Evolutionary conservation across 2,329 filamentous ascomycete genomes (phyloP), one percentile per base, ranked within the genome.

Genomic region (Colletotrichum sp.): DNA sequence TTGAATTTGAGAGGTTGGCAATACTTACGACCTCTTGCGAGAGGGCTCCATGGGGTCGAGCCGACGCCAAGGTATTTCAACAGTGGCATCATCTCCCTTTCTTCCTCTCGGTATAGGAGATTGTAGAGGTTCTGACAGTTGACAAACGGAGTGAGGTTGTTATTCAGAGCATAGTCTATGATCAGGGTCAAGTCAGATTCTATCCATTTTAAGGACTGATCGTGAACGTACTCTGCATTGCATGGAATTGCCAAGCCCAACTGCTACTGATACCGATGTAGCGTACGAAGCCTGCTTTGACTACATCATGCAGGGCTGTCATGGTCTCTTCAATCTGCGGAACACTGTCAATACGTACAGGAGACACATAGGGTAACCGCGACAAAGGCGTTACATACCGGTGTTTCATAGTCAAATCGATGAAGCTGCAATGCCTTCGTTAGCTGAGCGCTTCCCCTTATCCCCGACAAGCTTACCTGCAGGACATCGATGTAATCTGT

Each of bases 1-100:
- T 4, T 14, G 1, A 4, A 24, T 24, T 0, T 55, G 5, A 24
- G 3, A 24, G 5, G 0, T 4, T 21, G n/a, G 24, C 24, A 21
- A 24, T 18, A 55, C 52, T 26, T 4, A 56, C 52, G 52, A 9
- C 52, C 52, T 56, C 21, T 56, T 26, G 52, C 52, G 12, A 56
- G 52, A 24, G 52, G 52, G 8, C 52, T 56, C 52, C 52, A 56
- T 56, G 52, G 52, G 52, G 52, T 56, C 14, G 52, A 56, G 52
- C 52, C 52, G 1, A 56, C 52, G 52, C 52, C 52, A 13, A 56
- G 52, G 4, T 56, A 56, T 9, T 56, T 56, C 7, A 56, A 16
- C 52, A 56, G 7, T 56, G 52, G 52, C 52, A 56, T 56, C 52
- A 56, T 56, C 21, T 56, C 52, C 13, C 52, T 56, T 56, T 56